Evolutionary conservation across 306 rosid genomes (phyloP).

Genomic region (Dicorynia guianensis): DNA sequence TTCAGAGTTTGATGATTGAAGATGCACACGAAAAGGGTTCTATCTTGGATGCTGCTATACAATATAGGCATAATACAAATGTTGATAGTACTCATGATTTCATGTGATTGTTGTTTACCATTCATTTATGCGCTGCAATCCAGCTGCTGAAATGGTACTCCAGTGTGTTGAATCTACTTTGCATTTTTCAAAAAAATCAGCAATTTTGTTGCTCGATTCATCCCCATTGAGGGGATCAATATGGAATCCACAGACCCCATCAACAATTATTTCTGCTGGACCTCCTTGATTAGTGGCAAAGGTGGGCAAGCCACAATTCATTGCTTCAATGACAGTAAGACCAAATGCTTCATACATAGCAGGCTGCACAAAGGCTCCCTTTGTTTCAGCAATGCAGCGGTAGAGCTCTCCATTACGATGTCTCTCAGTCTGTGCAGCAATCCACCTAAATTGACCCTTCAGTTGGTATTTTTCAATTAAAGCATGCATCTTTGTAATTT

Average conservation of each 20-base stretch:
- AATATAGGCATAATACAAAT: constrained; percentile 10
- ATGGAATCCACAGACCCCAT: constrained; percentile 89
- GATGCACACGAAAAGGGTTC: neutral
- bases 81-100: neutral
- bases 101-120: constrained; percentile 57
- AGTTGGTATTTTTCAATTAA: constrained; percentile 75
- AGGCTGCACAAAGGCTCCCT: constrained; percentile 94
- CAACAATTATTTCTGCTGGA: constrained; percentile 91
- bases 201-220: constrained; percentile 76
- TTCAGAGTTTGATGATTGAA: neutral
- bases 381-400: constrained; percentile 82
- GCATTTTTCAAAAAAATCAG: constrained; percentile 82
- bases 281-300: constrained; percentile 99
- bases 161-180: constrained; percentile 64
- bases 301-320: constrained; percentile 94
- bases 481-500: constrained; percentile 75
- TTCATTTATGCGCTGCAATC: constrained; percentile 79
- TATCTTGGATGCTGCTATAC: neutral
- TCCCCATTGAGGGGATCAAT: constrained; percentile 78
- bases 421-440: constrained; percentile 85
- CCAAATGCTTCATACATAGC: constrained; percentile 97
- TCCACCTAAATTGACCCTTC: constrained; percentile 91
- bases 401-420: constrained; percentile 84
- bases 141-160: constrained; percentile 59
- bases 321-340: constrained; percentile 96